phyloP scores from a whole-genome alignment of 352 stramenopile genomes.

The Globisporangium viniferum region DNA sequence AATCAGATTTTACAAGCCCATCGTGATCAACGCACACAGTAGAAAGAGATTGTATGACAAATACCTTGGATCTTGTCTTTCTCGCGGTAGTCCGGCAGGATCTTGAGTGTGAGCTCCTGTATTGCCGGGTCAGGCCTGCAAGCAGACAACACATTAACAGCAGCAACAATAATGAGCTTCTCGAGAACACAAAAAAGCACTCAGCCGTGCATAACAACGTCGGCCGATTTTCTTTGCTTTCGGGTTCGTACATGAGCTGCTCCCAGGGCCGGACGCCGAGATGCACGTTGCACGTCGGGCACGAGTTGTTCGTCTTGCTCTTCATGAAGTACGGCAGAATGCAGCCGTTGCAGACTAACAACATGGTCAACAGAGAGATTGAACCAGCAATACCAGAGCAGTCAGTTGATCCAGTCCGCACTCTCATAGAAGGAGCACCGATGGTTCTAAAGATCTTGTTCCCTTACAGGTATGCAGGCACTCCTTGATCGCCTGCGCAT shows the following conservation, averaged over 20 bases:
- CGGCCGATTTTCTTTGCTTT: not conserved
- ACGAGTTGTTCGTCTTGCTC: constrained; percentile 29
- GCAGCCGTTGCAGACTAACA: constrained; percentile 61
- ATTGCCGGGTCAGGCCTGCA: constrained; percentile 50
- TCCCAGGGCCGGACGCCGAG: constrained; percentile 53
- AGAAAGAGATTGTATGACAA: not conserved
- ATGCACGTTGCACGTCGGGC: constrained; percentile 41
- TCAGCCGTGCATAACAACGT: not conserved
- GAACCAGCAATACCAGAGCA: not conserved
- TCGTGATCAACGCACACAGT: not conserved
- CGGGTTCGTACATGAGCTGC: constrained; percentile 39
- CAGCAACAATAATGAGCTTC: not conserved
- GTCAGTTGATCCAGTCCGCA: not conserved
- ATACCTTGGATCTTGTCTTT: constrained; percentile 42
- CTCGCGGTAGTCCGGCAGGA: constrained; percentile 39
- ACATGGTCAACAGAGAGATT: not conserved
- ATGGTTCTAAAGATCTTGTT: too few relatives aligned
- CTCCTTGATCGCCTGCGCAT: constrained; percentile 74
- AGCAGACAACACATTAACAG: not conserved
- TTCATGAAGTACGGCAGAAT: constrained; percentile 43
- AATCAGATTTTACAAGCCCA: not conserved
- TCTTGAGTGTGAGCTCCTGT: constrained; percentile 49
- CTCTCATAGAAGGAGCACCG: not conserved
- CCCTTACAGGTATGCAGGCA: constrained; percentile 75
- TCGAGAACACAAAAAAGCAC: not conserved